Conservation (phyloP, 2,329 filamentous ascomycete species). For the Colletotrichum zoysiae region DNA sequence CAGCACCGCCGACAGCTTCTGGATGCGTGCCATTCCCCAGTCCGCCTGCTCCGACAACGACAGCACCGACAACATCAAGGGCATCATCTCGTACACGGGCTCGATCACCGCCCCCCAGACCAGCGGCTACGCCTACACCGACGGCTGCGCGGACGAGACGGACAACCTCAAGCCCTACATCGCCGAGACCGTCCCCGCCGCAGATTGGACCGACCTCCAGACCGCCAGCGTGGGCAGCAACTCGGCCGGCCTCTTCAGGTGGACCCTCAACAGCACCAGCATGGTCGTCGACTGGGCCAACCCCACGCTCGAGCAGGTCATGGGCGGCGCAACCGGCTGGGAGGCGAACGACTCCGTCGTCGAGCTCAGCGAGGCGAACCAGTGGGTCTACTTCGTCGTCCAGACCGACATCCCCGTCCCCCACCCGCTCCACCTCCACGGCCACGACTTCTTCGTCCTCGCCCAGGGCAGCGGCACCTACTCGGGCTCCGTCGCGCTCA, state of each 20-base stretch:
- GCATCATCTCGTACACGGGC: constrained; percentile 60
- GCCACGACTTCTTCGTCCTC: constrained; percentile 51
- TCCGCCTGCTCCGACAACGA: constrained; percentile 55
- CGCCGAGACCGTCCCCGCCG: constrained; percentile 48
- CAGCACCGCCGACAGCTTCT: constrained; percentile 55
- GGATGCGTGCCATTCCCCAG: constrained; percentile 62
- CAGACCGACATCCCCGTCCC: constrained; percentile 45
- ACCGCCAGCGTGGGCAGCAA: constrained; percentile 46
- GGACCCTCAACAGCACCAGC: constrained; percentile 57
- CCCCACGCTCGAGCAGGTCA: constrained; percentile 48
- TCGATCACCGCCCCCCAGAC: constrained; percentile 40
- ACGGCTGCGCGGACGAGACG: constrained; percentile 54
- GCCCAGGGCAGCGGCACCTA: constrained; percentile 42
- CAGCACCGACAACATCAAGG: constrained; percentile 58
- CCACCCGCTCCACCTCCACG: constrained; percentile 54
- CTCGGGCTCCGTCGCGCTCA: constrained; percentile 34
- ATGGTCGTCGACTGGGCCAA: constrained; percentile 50
- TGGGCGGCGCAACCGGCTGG: constrained; percentile 42
- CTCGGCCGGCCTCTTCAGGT: constrained; percentile 55
- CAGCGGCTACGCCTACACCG: constrained; percentile 37
- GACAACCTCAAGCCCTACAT: constrained; percentile 52
- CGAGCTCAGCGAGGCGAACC: constrained; percentile 44
- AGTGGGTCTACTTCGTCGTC: constrained; percentile 50
- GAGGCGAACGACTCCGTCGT: constrained; percentile 47
- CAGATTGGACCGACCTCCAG: constrained; percentile 47